A percentile compares a stretch with the other conserved stretches of the same genome.
These are phyloP conservation scores for Acer campestre DNA, from an alignment of 345 rosid genomes.

Conservation along the genomic window DNA sequence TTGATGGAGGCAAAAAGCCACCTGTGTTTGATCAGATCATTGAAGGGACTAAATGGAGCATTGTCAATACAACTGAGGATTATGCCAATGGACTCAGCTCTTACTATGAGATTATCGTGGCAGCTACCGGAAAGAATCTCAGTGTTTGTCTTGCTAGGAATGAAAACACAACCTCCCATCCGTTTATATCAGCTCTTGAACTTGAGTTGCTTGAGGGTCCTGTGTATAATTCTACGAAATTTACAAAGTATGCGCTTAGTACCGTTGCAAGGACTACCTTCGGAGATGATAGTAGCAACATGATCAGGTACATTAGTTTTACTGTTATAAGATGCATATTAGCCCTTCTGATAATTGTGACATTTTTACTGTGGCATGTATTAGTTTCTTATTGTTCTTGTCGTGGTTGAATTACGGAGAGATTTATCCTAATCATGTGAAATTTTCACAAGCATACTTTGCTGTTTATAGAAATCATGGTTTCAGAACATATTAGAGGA, in stretches of 20 bases:
- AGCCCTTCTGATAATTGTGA: not conserved
- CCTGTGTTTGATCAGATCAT: slow-evolving; percentile 89
- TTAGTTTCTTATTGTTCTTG: not conserved
- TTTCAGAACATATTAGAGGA: not conserved
- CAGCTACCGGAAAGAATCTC: slow-evolving; percentile 41
- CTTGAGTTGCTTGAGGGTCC: slow-evolving; percentile 58
- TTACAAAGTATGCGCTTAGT: slow-evolving; percentile 49
- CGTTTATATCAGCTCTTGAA: slow-evolving; percentile 81
- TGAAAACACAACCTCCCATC: slow-evolving; percentile 53
- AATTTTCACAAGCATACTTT: not conserved
- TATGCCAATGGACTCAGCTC: slow-evolving; percentile 64
- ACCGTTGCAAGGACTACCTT: slow-evolving; percentile 62
- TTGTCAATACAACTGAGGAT: slow-evolving; percentile 78
- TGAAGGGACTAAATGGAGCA: slow-evolving; percentile 78
- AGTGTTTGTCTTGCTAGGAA: slow-evolving; percentile 84
- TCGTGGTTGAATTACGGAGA: not conserved
- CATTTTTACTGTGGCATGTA: not conserved
- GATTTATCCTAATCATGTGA: not conserved
- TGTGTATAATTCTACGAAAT: slow-evolving; percentile 67
- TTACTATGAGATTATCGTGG: slow-evolving; percentile 68
- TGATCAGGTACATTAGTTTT: slow-evolving; percentile 49
- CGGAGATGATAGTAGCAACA: slow-evolving; percentile 38
- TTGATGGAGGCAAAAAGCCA: slow-evolving; percentile 68
- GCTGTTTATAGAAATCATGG: not conserved
- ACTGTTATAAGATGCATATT: slow-evolving; percentile 6